Evolutionary conservation across 495 filamentous ascomycete species (phyloP), one percentile per base, ranked within the genome.

Genomic region (Penicillium coffeae): DNA sequence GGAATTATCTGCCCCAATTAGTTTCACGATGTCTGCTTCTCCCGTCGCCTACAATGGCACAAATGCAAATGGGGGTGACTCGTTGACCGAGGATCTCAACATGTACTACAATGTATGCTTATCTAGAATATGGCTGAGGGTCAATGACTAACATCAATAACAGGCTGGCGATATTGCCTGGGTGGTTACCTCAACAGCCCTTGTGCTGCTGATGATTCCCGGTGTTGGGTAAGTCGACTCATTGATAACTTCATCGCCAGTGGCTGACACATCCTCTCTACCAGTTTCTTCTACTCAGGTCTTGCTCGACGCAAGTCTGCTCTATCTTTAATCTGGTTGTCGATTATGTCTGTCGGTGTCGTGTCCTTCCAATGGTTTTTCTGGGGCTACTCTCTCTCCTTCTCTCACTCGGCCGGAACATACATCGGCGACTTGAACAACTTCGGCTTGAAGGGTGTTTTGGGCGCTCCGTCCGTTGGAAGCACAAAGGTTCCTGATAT

Each of bases 341-440:
- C 90, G n/a, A 76, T 97, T 64, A 95, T 96, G 86, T 84, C 90
- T n/a, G 83, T 86, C 16, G 90, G 87, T 13, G 84, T 98, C 39
- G 83, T 89, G 8, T 86, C 84, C 19, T 95, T 98, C 73, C 92
- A 97, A 68, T 98, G 93, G 92, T 98, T 97, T 77, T 95, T 98
- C 78, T 97, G 92, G 93, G 93, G 93, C 33, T 97, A 92, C 66
- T 95, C 90, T 3, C 75, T 98, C 27, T 81, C 91, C 37, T 98
- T 96, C 75, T 94, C 89, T 20, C 89, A 95, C 66, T 75, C 80
- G 9, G 89, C 87, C 12, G 87, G 88, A 44, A 79, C 71, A 40
- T 98, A 77, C 70, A 90, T 98, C 54, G 93, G 93, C 20, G 77
- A 92, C 56, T 73, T 98, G 13, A 67, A 78, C 40, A 95, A 98